Evolutionary conservation across 352 stramenopile genomes (phyloP), one percentile per base, ranked within the genome.

Genomic region (Pythium apleroticum): DNA sequence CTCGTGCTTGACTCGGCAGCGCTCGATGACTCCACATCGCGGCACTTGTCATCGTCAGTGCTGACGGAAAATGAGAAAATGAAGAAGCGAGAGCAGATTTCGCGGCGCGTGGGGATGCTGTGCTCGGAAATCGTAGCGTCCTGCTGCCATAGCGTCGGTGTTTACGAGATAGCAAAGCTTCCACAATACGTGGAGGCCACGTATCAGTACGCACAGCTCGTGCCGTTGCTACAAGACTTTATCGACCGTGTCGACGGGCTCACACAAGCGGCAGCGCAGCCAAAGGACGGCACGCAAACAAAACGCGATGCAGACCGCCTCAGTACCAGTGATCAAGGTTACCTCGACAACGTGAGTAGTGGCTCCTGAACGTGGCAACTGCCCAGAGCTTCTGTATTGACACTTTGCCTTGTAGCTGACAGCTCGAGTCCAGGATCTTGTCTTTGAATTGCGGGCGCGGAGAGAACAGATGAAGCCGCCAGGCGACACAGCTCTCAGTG

Each of bases 401-500:
- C 33, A 17, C 33, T 41, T 17, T 50, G 10, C 17, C n/a, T 10
- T 71, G 20, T 54, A 86, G 77, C 65, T 86, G 24, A 39, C 77
- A n/a, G 35, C 54, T 37, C 65, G 70, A 55, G 58, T 80, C 2
- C 57, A 71, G 14, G 77, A 82, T 56, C 39, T 78, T 0, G 60
- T 82, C n/a, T 69, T 79, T n/a, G 77, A 84, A 63, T 57, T 84
- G 14, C 68, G 81, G 28, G 75, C 72, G 22, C 65, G 71, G 0
- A 71, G 77, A 41, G 68, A 86, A 12, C 75, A 86, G 46, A 81
- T 82, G 71, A 76, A 73, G 46, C 75, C 77, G 11, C 77, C 77
- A 19, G 71, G 75, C 11, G 76, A 76, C 12, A 79, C 71, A 69
- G 73, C 69, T 15, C 64, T 81, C 20, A 57, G 70, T 22, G 59